Conservation (phyloP, 1,284 basidiomycete genomes). For the Ustilago sp. region DNA sequence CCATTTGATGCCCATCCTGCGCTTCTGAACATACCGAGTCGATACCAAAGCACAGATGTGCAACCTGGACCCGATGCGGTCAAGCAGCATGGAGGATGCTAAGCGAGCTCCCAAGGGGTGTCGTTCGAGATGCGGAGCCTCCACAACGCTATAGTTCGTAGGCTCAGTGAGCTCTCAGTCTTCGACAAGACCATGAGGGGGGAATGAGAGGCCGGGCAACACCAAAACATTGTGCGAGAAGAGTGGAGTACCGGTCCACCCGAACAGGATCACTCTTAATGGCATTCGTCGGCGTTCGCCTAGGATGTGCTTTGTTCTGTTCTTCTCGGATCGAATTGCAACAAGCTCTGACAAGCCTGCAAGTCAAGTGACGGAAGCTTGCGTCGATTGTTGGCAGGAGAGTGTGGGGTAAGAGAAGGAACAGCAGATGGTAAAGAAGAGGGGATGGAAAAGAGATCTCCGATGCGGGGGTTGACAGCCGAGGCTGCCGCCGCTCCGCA, state of each 20-base stretch:
- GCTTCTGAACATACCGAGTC: not conserved
- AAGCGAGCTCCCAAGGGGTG: conserved; percentile 10
- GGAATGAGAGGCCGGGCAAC: not conserved
- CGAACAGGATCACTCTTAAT: not conserved
- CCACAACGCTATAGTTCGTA: not conserved
- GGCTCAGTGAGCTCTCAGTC: not conserved
- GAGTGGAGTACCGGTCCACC: not conserved
- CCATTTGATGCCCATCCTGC: not conserved
- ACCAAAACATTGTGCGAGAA: not conserved
- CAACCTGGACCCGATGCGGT: conserved; percentile 9
- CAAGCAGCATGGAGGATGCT: not conserved
- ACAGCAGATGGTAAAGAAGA: not conserved
- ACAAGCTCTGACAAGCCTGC: conserved; percentile 4
- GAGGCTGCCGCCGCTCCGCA: conserved; percentile 12
- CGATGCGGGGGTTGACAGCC: conserved; percentile 36
- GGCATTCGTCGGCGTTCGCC: conserved; percentile 22
- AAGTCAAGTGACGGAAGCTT: not conserved
- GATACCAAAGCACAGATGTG: not conserved
- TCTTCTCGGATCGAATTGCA: conserved; percentile 6
- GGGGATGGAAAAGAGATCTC: conserved; percentile 23
- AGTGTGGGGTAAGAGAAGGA: not conserved
- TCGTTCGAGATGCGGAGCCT: conserved; percentile 2
- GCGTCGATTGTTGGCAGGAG: conserved; percentile 2
- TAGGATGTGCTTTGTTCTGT: not conserved
- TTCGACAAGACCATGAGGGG: not conserved